Conservation (phyloP, 176 grass and related monocot species). For the Tuctoria greenei region DNA sequence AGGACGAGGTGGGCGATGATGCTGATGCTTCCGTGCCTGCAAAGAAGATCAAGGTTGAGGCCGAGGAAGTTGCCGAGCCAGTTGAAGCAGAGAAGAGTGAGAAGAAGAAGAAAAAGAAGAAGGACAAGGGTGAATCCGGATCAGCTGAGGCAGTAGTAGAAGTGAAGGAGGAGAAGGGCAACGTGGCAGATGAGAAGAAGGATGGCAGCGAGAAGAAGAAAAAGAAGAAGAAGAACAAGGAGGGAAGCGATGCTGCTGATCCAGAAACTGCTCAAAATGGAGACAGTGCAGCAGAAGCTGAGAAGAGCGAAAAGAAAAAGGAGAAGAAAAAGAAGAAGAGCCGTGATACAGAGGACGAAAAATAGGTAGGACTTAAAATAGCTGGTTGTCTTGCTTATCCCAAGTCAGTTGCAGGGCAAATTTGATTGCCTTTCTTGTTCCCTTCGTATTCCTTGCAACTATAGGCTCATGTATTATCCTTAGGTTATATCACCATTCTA, state of each 20-base stretch:
- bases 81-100: constrained; percentile 63
- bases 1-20: constrained; percentile 35
- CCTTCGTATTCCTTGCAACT: too few species aligned
- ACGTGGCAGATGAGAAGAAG: constrained; percentile 41
- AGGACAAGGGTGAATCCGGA: constrained; percentile 52
- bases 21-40: constrained; percentile 26
- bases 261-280: background rate
- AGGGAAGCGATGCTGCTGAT: constrained; percentile 32
- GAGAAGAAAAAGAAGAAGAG: constrained; percentile 65
- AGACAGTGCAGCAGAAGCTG: constrained; percentile 30
- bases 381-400: background rate
- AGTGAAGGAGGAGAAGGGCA: constrained; percentile 33
- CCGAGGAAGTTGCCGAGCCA: constrained; percentile 35
- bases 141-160: constrained; percentile 22
- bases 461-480: too few species aligned
- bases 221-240: constrained; percentile 77
- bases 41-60: constrained; percentile 75
- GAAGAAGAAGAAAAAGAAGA: constrained; percentile 92
- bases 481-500: too few species aligned
- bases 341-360: constrained; percentile 42
- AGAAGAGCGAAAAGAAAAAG: constrained; percentile 73
- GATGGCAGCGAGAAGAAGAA: constrained; percentile 63
- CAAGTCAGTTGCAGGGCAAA: background rate
- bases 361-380: constrained; percentile 24
- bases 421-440: constrained; percentile 21